A percentile compares a stretch with the other conserved stretches of the same genome.
These are phyloP conservation scores for Amylostereum areolatum DNA, from an alignment of 1,284 basidiomycete species.

Conservation along the genomic window DNA sequence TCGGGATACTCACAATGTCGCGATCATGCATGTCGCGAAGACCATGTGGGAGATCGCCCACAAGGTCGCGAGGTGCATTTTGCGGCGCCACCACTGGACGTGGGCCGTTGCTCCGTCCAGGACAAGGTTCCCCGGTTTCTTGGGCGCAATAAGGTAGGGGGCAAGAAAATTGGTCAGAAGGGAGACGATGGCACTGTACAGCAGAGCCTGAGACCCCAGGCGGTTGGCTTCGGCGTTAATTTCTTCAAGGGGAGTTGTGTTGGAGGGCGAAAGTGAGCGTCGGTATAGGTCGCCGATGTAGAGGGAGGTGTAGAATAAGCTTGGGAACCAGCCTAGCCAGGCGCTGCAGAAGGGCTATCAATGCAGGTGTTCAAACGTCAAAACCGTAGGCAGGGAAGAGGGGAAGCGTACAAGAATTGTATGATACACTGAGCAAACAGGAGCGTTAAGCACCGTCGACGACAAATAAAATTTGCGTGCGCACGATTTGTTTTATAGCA, in stretches of 20 bases:
- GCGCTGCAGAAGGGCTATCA: conserved; percentile 36
- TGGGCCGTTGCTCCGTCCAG: not conserved
- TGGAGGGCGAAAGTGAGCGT: conserved; percentile 31
- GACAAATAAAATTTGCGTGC: conserved; percentile 24
- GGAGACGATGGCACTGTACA: conserved; percentile 70
- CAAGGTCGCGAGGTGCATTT: conserved; percentile 57
- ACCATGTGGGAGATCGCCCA: conserved; percentile 75
- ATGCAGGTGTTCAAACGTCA: conserved; percentile 6
- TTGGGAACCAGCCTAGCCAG: conserved; percentile 85
- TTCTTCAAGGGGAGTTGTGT: conserved; percentile 11
- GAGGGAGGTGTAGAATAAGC: conserved; percentile 82
- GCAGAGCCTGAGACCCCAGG: conserved; percentile 78
- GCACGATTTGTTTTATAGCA: conserved; percentile 74
- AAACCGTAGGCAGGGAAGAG: not conserved
- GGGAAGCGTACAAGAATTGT: conserved; percentile 76
- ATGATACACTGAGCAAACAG: conserved; percentile 50
- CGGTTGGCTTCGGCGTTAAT: conserved; percentile 69
- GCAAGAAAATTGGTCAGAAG: conserved; percentile 66
- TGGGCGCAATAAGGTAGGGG: conserved; percentile 58
- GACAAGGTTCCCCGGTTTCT: conserved; percentile 12
- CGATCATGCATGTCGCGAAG: conserved; percentile 65
- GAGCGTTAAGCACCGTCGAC: conserved; percentile 5
- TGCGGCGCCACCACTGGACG: conserved; percentile 27
- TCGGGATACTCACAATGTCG: conserved; percentile 59
- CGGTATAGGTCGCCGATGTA: conserved; percentile 88